Evolutionary conservation across 495 filamentous ascomycete species (phyloP), one percentile per base, ranked within the genome.

Genomic region (Xylaria acuta): DNA sequence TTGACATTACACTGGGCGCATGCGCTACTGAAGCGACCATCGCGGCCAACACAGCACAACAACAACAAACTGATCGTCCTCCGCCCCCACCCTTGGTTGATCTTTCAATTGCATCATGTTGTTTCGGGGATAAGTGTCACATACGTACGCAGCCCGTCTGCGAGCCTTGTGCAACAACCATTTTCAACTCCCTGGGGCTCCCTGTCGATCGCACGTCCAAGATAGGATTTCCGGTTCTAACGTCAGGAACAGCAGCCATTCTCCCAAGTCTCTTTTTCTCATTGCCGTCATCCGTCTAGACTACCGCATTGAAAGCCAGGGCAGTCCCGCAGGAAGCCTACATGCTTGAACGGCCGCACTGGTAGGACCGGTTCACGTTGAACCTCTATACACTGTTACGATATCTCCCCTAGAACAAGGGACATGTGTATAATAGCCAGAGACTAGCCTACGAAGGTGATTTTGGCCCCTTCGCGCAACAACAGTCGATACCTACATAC

Each of bases 21-120:
- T 41, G 34, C 34, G 34, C 47, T 67, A 67, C 65, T 40, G 36
- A 56, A 43, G 65, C 34, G 64, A 66, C 56, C 64, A 67, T 54
- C 32, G 43, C 38, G 43, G 65, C 65, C 43, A 56, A 49, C 36
- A 3, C 36, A n/a, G n/a, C 64, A 53, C 64, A 51, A 38, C 30
- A 64, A 43, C 6, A 36, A 38, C 34, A 36, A 60, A 36, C 34
- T 40, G 59, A 54, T 71, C 47, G 25, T 56, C 47, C 36, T 54
- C 40, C 38, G 69, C 69, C 70, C 70, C 70, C 70, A 66, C 62
- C 30, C 63, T 53, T 41, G 51, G 53, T 30, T 36, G 36, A 47
- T 64, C 60, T 65, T 65, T 65, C 66, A 18, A 65, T 71, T 64
- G 47, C 36, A 66, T 72, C 51, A 66, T 56, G 16, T 47, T 43